phyloP scores from a whole-genome alignment of 1,139 yeast genomes.

The Suhomyces yuchorum region DNA sequence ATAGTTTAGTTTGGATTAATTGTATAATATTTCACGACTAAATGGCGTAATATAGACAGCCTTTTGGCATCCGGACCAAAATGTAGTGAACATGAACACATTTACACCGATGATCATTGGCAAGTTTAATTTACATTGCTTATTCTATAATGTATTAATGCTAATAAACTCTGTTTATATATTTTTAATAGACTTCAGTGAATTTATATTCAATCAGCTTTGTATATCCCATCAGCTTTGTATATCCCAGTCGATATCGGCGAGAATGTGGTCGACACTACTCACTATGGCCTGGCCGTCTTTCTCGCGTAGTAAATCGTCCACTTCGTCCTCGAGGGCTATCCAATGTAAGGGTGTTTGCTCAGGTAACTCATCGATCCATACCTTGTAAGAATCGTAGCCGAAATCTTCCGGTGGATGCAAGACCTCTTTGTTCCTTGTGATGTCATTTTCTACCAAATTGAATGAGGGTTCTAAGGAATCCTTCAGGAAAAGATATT shows the following conservation, averaged over 20 bases:
- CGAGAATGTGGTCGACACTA: constrained; percentile 2
- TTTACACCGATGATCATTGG: no score
- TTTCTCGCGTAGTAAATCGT: constrained; percentile 24
- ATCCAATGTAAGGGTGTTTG: constrained; percentile 65
- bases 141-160: neutral
- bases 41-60: constrained; percentile 3
- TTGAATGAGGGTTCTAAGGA: constrained; percentile 34
- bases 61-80: constrained; percentile 1
- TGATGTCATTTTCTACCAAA: constrained; percentile 32
- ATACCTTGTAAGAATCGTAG: constrained; percentile 37
- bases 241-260: neutral
- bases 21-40: constrained; percentile 16
- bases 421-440: constrained; percentile 20
- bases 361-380: constrained; percentile 63
- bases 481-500: constrained; percentile 27
- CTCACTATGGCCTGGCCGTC: constrained; percentile 23
- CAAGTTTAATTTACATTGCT: neutral
- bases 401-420: constrained; percentile 52
- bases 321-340: constrained; percentile 52
- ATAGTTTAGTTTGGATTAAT: constrained; percentile 22
- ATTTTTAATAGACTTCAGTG: no score
- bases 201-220: no score
- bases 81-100: neutral
- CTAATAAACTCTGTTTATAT: neutral
- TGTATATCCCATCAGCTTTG: no score